Conservation (phyloP, 441 rosid species). For the Euphorbia schlechtendalii region DNA sequence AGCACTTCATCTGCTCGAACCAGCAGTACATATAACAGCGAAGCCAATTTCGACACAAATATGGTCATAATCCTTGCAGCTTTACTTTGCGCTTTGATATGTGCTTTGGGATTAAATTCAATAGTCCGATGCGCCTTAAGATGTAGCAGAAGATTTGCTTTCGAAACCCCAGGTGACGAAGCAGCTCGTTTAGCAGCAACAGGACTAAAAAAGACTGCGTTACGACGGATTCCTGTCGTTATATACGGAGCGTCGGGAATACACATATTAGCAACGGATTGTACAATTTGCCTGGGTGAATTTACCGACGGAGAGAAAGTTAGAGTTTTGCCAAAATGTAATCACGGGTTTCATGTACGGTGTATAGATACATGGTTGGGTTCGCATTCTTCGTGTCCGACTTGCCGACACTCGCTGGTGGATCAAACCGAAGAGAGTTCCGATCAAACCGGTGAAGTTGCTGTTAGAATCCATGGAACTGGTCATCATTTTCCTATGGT, state of each 20-base stretch:
- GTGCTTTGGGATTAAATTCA: conserved; percentile 62
- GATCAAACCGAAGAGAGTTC: conserved; percentile 29
- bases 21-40: conserved; percentile 19
- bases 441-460: no score
- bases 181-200: conserved; percentile 39
- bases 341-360: conserved; percentile 73
- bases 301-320: conserved; percentile 64
- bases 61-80: conserved; percentile 82
- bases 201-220: conserved; percentile 51
- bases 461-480: no score
- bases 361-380: conserved; percentile 79
- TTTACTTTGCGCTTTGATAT: conserved; percentile 58
- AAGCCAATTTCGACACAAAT: conserved; percentile 68
- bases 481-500: conserved; percentile 20
- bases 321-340: conserved; percentile 66
- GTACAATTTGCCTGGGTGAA: conserved; percentile 80
- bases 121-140: conserved; percentile 62
- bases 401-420: conserved; percentile 53
- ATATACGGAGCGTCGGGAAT: conserved; percentile 38
- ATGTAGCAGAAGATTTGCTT: conserved; percentile 50
- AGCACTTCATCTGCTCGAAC: conserved; percentile 2
- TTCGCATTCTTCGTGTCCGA: conserved; percentile 73
- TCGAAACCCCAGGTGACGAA: conserved; percentile 35
- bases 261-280: conserved; percentile 54
- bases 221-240: conserved; percentile 58